A percentile compares a stretch with the other conserved stretches of the same genome.
phyloP scores from a whole-genome alignment of 2,329 filamentous ascomycete genomes.

The Diplodia corticola region DNA sequence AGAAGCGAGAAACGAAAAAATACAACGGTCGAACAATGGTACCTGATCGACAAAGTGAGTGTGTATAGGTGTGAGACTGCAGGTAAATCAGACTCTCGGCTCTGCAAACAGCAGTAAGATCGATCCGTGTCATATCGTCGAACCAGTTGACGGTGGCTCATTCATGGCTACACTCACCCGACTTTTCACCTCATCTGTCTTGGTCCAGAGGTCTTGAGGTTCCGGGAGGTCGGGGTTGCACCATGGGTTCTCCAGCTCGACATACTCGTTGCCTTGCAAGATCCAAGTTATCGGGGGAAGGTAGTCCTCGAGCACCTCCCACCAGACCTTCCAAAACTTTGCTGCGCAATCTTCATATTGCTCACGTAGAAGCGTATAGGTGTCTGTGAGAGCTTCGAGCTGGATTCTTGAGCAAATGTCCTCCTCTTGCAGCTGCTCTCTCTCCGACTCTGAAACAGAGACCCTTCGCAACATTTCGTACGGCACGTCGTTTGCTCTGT shows the following conservation, averaged over 20 bases:
- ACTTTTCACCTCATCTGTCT: background rate
- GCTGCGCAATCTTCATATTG: background rate
- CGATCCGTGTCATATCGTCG: background rate
- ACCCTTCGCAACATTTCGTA: background rate
- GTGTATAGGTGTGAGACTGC: too few species aligned
- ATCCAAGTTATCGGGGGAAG: background rate
- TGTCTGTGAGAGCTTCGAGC: background rate
- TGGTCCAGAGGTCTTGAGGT: background rate
- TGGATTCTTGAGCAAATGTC: background rate
- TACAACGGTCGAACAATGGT: too few species aligned
- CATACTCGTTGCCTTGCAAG: background rate
- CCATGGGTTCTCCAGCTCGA: background rate
- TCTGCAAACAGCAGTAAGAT: background rate
- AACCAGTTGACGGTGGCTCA: background rate
- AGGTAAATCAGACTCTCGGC: too few species aligned
- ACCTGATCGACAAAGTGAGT: too few species aligned
- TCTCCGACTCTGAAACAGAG: background rate
- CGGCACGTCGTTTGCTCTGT: fast-evolving
- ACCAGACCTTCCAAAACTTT: background rate
- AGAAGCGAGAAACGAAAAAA: too few species aligned
- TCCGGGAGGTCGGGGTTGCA: background rate
- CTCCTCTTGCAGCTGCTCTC: background rate
- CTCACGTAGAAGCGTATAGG: background rate
- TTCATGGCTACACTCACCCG: background rate
- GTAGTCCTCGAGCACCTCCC: background rate